Evolutionary conservation across 495 filamentous ascomycete genomes (phyloP).

Genomic region (Pseudotulostoma volvatum): DNA sequence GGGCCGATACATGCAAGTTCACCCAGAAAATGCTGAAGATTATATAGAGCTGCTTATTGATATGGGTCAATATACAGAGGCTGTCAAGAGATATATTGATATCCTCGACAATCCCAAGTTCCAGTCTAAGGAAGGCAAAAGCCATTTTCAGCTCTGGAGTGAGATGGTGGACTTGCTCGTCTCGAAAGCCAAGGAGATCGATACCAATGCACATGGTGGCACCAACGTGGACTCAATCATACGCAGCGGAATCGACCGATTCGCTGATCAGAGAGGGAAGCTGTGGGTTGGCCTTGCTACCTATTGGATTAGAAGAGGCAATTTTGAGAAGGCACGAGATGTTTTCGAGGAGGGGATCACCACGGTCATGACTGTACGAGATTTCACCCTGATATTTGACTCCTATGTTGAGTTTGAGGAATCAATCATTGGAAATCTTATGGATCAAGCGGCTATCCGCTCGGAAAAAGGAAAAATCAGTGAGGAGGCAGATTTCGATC

Average conservation of each 20-base stretch:
- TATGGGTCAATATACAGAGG: conserved; percentile 75
- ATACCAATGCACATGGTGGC: conserved; percentile 58
- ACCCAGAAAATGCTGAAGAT: conserved; percentile 90
- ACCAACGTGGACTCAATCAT: conserved; percentile 92
- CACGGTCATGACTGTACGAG: conserved; percentile 97
- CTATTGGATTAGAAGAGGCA: conserved; percentile 88
- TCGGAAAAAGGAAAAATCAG: conserved; percentile 68
- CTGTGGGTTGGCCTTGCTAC: conserved; percentile 93
- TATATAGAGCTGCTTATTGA: conserved; percentile 80
- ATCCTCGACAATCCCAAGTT: conserved; percentile 87
- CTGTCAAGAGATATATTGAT: conserved; percentile 83
- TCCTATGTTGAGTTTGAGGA: conserved; percentile 96
- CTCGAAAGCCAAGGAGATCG: conserved; percentile 69
- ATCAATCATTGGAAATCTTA: conserved; percentile 76
- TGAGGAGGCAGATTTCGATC: conserved; percentile 81
- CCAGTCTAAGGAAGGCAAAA: conserved; percentile 81
- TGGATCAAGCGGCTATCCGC: conserved; percentile 71
- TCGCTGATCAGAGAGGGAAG: conserved; percentile 87
- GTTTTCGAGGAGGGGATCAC: conserved; percentile 94
- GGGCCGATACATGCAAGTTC: conserved; percentile 94
- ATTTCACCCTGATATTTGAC: conserved; percentile 94
- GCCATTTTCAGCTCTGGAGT: conserved; percentile 92
- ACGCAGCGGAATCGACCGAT: conserved; percentile 80
- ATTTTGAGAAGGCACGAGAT: conserved; percentile 82
- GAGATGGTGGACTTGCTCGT: conserved; percentile 98